Percentiles rank a stretch among this genome's conserved stretches.
These are phyloP conservation scores for Tagetes erecta DNA, from an alignment of 129 eudicot genomes.

Conservation along the genomic window DNA sequence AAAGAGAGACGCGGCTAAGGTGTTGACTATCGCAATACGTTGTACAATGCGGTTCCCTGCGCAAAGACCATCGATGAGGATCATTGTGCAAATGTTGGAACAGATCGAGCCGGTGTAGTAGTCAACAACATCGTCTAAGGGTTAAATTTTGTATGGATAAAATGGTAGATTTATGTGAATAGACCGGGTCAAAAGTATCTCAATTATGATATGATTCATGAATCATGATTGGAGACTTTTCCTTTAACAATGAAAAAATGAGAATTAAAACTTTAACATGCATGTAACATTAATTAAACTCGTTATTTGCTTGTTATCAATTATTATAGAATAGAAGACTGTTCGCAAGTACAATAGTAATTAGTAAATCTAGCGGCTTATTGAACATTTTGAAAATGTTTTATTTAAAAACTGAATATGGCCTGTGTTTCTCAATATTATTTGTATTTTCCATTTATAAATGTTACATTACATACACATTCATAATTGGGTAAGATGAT, in stretches of 20 bases:
- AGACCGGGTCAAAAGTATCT: not conserved
- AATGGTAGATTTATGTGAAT: not conserved
- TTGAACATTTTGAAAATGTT: too few relatives aligned
- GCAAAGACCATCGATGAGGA: slow-evolving; percentile 67
- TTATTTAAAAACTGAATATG: too few relatives aligned
- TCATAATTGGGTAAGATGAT: too few relatives aligned
- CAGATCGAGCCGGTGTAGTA: slow-evolving; percentile 37
- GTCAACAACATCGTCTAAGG: slow-evolving; percentile 3
- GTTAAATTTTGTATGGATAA: slow-evolving; percentile 3
- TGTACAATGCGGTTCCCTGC: slow-evolving; percentile 59
- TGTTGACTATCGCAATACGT: slow-evolving; percentile 54
- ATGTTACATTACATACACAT: too few relatives aligned
- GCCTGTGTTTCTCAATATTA: too few relatives aligned
- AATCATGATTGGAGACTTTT: not conserved
- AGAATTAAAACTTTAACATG: not conserved
- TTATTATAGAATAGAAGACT: not conserved
- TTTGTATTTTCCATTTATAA: too few relatives aligned
- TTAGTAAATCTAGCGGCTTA: too few relatives aligned
- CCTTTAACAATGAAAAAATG: not conserved
- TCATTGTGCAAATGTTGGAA: slow-evolving; percentile 69
- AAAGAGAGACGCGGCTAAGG: slow-evolving; percentile 39
- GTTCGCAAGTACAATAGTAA: too few relatives aligned
- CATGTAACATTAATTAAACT: not conserved
- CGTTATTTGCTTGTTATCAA: not conserved
- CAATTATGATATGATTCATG: too few relatives aligned